Evolutionary conservation across 768 basidiomycete species (phyloP).

Genomic region (Leccinum sublutescens): DNA sequence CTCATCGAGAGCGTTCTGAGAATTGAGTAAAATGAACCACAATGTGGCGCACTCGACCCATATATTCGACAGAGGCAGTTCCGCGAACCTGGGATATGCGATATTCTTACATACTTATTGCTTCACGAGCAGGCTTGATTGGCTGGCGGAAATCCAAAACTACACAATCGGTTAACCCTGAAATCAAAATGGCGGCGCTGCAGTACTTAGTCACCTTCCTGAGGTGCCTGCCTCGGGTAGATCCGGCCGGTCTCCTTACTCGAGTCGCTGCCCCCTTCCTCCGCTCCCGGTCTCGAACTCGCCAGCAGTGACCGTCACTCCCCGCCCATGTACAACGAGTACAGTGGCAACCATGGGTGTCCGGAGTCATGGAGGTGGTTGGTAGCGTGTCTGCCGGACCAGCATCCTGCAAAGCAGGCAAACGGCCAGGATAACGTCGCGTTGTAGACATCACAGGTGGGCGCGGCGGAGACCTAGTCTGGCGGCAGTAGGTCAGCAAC

Average conservation of each 20-base stretch:
- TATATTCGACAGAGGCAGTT: not conserved
- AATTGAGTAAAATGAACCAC: not conserved
- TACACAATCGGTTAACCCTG: not conserved
- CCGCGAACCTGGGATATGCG: too few species aligned
- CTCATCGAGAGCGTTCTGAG: not conserved
- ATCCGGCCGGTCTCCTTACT: too few species aligned
- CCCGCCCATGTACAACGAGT: too few species aligned
- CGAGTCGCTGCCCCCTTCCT: too few species aligned
- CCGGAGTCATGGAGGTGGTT: constrained; percentile 54
- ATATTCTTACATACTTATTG: too few species aligned
- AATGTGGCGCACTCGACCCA: not conserved
- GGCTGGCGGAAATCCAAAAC: not conserved
- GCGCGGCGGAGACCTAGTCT: constrained; percentile 46
- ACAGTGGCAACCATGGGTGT: constrained; percentile 36
- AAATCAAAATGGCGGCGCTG: too few species aligned
- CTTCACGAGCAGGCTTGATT: too few species aligned
- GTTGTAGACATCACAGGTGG: constrained; percentile 62
- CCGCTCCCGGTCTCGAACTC: too few species aligned
- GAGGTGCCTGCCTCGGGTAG: too few species aligned
- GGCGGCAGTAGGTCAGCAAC: not conserved
- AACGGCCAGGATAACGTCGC: constrained; percentile 60
- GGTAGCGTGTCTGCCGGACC: constrained; percentile 55
- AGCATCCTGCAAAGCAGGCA: constrained; percentile 72
- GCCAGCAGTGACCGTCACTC: too few species aligned
- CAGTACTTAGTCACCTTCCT: too few species aligned